These are phyloP conservation scores for Rhodotorula glutinis DNA, from an alignment of 1,284 basidiomycete genomes.

Conservation along the genomic window DNA sequence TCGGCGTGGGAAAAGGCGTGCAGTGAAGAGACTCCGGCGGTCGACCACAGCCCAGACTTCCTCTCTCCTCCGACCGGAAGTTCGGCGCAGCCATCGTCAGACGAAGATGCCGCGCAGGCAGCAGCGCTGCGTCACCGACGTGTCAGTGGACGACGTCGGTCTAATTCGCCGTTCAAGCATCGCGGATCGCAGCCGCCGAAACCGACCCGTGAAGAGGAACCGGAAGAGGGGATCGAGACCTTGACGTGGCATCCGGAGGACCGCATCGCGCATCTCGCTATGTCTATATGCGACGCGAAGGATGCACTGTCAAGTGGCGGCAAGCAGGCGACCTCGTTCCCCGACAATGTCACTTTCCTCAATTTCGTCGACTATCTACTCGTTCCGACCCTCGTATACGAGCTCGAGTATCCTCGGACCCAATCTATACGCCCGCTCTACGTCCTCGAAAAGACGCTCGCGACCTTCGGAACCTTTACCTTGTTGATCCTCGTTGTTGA, in stretches of 20 bases:
- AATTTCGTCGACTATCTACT: constrained; percentile 87
- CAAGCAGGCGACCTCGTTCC: constrained; percentile 63
- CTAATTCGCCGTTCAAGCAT: background rate
- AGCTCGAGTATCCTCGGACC: constrained; percentile 91
- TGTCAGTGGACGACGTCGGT: background rate
- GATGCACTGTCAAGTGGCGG: constrained; percentile 73
- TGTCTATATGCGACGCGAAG: constrained; percentile 71
- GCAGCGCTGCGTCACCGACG: constrained; percentile 1
- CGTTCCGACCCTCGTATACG: constrained; percentile 91
- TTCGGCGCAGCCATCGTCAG: constrained; percentile 25
- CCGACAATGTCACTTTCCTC: constrained; percentile 74
- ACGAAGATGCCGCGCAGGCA: background rate
- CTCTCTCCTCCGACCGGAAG: background rate
- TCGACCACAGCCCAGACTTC: background rate
- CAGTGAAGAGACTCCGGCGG: background rate
- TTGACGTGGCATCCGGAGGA: constrained; percentile 72
- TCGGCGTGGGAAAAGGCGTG: constrained; percentile 23
- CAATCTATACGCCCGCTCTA: constrained; percentile 81
- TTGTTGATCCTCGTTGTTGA: constrained; percentile 80
- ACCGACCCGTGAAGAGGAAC: background rate
- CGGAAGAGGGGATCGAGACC: constrained; percentile 14
- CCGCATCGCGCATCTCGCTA: constrained; percentile 66
- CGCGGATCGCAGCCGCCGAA: too few species aligned
- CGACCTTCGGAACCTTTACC: constrained; percentile 92
- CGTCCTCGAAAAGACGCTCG: constrained; percentile 89